Evolutionary conservation across 768 basidiomycete genomes (phyloP).

Genomic region (Mycena olivaceomarginata): DNA sequence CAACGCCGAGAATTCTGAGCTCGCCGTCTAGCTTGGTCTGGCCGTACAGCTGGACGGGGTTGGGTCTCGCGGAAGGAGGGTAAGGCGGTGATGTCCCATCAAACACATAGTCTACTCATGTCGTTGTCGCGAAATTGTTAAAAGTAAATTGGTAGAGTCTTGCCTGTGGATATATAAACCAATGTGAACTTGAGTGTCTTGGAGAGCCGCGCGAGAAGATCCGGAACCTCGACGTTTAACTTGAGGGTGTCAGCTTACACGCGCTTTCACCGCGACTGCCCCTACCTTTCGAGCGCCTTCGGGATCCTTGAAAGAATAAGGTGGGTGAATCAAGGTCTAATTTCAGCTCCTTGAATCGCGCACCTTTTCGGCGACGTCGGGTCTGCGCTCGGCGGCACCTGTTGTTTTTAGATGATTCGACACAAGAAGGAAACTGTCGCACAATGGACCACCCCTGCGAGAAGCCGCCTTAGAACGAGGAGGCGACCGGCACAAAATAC

Average conservation of each 20-base stretch:
- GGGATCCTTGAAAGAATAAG: constrained; percentile 70
- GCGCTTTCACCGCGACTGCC: constrained; percentile 9
- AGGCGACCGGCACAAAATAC: background rate
- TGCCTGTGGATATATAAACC: constrained; percentile 95
- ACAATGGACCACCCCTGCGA: constrained; percentile 92
- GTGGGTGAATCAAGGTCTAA: constrained; percentile 6
- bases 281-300: constrained; percentile 77
- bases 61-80: constrained; percentile 79
- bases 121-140: constrained; percentile 5
- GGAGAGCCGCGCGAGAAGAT: constrained; percentile 80
- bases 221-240: constrained; percentile 90
- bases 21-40: constrained; percentile 93
- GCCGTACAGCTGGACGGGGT: constrained; percentile 94
- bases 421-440: constrained; percentile 59
- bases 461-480: constrained; percentile 25
- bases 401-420: no score
- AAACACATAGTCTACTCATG: constrained; percentile 90
- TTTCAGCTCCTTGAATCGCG: constrained; percentile 40
- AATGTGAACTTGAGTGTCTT: constrained; percentile 78
- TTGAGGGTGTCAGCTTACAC: constrained; percentile 52
- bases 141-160: constrained; percentile 24
- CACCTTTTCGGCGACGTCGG: constrained; percentile 95
- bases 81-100: constrained; percentile 96
- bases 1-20: constrained; percentile 78
- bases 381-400: constrained; percentile 84